Percentiles rank a stretch among this genome's conserved stretches.
Conservation (phyloP, 805 yeast species). For the Hanseniaspora meyeri region DNA sequence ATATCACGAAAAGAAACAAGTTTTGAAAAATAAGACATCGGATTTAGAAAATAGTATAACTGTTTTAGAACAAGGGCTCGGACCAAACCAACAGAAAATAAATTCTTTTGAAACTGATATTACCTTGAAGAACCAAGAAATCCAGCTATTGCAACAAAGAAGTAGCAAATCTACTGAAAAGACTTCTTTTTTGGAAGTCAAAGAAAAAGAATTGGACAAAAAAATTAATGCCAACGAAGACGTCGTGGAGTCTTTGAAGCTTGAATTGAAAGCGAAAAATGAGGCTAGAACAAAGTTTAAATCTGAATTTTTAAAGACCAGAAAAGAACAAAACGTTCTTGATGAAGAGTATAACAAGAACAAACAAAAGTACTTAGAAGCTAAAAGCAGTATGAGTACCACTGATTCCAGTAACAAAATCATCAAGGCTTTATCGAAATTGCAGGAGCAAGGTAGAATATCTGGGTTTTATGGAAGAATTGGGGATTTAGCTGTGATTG, state of each 20-base stretch:
- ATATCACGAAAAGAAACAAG: constrained; percentile 52
- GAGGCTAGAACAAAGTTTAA: constrained; percentile 46
- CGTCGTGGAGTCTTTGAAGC: constrained; percentile 36
- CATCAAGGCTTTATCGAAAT: constrained; percentile 49
- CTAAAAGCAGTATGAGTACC: constrained; percentile 44
- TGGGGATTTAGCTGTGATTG: constrained; percentile 88
- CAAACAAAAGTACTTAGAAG: constrained; percentile 56
- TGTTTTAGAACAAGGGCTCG: constrained; percentile 47
- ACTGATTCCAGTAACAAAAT: constrained; percentile 64
- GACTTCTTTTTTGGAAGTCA: constrained; percentile 31
- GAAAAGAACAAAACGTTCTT: constrained; percentile 37
- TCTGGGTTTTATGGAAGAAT: constrained; percentile 78
- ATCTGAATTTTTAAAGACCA: constrained; percentile 47
- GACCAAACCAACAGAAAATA: constrained; percentile 71
- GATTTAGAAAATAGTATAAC: constrained; percentile 55
- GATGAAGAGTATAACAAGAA: constrained; percentile 44
- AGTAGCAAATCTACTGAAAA: constrained; percentile 32
- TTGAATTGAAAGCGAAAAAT: constrained; percentile 38
- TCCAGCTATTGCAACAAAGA: constrained; percentile 44
- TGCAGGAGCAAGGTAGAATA: constrained; percentile 71
- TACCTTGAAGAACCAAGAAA: constrained; percentile 50
- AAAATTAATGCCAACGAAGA: constrained; percentile 34
- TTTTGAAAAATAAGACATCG: constrained; percentile 63
- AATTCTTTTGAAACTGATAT: constrained; percentile 52
- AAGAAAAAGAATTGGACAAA: constrained; percentile 31